Evolutionary conservation across 2,329 filamentous ascomycete species (phyloP), one percentile per base, ranked within the genome.

Genomic region (Fusarium coicis): DNA sequence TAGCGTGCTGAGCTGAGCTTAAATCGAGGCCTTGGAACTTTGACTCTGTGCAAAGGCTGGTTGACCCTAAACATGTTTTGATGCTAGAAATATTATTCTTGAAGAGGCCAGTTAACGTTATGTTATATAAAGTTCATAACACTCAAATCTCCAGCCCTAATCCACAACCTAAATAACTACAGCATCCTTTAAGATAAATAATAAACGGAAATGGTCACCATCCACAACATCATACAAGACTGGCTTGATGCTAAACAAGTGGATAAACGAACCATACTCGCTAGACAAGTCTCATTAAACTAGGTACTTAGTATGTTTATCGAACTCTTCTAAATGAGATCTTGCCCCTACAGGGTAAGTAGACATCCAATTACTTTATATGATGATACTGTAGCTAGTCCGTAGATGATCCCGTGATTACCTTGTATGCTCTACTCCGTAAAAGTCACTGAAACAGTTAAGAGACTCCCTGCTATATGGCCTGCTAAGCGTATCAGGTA

Each of bases 21-120:
- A 49, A n/a, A 19, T 26, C 30, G 18, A 46, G 30, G 11, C n/a
- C 7, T 21, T 5, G 39, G 11, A 34, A 21, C 23, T 26, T 30
- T 6, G 1, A 2, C 23, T 5, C 1, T 28, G 14, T n/a, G 16
- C 4, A 21, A 36, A 36, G 6, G 9, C n/a, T 34, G 5, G 8
- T 21, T 36, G 5, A 19, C 16, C 8, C 4, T 14, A 16, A 7
- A n/a, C 10, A 12, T 3, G 4, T 15, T 10, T 21, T 21, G 3
- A 5, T 21, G 26, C 10, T 2, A 37, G 10, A 28, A 11, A 8
- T 1, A 2, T 2, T 16, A 6, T 12, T 37, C 3, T 2, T 5
- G 21, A 53, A n/a, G n/a, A 37, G 16, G 18, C 5, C 0, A 21
- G 12, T 11, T 37, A 4, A 11, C 4, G 11, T 26, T 19, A 6